phyloP scores from a whole-genome alignment of 2,329 filamentous ascomycete species.

The Pseudogymnoascus sp. region DNA sequence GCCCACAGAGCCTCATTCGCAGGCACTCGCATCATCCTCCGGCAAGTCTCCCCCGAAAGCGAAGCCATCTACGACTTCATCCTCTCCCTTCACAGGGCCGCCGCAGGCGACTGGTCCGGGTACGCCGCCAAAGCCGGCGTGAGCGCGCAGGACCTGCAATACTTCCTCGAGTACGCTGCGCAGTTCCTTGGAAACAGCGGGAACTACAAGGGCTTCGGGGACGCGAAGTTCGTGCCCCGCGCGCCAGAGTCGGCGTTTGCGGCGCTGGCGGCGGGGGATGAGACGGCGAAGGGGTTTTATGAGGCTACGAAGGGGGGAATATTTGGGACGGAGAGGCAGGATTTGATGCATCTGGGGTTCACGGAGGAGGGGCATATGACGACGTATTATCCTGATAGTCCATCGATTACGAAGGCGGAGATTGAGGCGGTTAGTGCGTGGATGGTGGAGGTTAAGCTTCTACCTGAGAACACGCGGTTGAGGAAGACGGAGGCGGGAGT shows the following conservation, averaged over 20 bases:
- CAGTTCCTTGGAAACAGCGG: conserved; percentile 72
- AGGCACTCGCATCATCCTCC: conserved; percentile 69
- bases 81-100: conserved; percentile 58
- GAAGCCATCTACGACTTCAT: conserved; percentile 78
- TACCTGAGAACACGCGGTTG: conserved; percentile 70
- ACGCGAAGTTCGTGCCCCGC: conserved; percentile 75
- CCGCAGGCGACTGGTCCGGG: conserved; percentile 62
- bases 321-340: conserved; percentile 57
- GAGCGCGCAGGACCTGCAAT: conserved; percentile 53
- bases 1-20: conserved; percentile 64
- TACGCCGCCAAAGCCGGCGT: conserved; percentile 59
- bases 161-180: conserved; percentile 68
- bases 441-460: conserved; percentile 62
- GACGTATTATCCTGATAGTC: conserved; percentile 73
- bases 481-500: conserved; percentile 56
- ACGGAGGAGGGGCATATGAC: conserved; percentile 69
- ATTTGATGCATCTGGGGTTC: conserved; percentile 69
- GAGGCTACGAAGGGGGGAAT: conserved; percentile 63
- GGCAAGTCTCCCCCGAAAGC: conserved; percentile 75
- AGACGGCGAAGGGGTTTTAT: conserved; percentile 57
- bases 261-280: conserved; percentile 52
- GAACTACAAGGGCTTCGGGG: conserved; percentile 83
- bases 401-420: conserved; percentile 65
- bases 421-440: conserved; percentile 66
- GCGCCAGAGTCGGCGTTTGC: conserved; percentile 56